Base-by-base conservation (phyloP, 352 stramenopile species). In the Phytophthora kernoviae region DNA sequence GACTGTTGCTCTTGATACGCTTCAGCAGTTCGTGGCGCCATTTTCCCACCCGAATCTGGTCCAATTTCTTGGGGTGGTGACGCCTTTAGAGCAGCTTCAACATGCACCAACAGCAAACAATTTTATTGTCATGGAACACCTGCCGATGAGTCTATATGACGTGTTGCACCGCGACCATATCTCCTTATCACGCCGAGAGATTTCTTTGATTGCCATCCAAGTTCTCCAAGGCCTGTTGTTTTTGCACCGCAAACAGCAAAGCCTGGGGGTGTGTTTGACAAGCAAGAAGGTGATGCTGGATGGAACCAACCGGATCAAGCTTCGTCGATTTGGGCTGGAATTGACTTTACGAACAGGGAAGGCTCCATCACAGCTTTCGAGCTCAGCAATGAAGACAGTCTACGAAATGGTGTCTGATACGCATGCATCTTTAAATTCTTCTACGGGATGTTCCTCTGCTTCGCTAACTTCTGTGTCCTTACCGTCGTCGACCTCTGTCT, bases 251-350 rank as follows among this genome's bases (percentile, higher is more conserved):
- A 65, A 70, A 7, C 54, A 71, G 1, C 51, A 75, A 46, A 68
- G 52, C 1, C 66, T 93, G 21, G 74, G 77, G 6, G 62, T 64
- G 12, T 79, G 66, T 20, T 66, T 91, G 18, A 89, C 81, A n/a
- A 93, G 84, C 65, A 71, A 73, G 14, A 87, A 87, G 48, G 80
- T 91, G 12, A 80, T 91, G 68, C 39, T 93, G 18, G 54, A 71
- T 10, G 58, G 75, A 24, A 30, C 22, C 6, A 58, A 59, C 1
- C 39, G 60, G 3, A 50, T 90, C 40, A 90, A 88, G 41, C 26
- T 91, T 3, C 67, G 81, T 17, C 77, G 73, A 26, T 88, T 87
- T 67, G 70, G 77, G 15, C 36, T 69, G 3, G 77, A 91, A 52
- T 46, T 76, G 34, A 40, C 66, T 1, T 24, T 66, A 52, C 59